phyloP scores from a whole-genome alignment of 768 basidiomycete species.

The Xerocomus spinulosus region DNA sequence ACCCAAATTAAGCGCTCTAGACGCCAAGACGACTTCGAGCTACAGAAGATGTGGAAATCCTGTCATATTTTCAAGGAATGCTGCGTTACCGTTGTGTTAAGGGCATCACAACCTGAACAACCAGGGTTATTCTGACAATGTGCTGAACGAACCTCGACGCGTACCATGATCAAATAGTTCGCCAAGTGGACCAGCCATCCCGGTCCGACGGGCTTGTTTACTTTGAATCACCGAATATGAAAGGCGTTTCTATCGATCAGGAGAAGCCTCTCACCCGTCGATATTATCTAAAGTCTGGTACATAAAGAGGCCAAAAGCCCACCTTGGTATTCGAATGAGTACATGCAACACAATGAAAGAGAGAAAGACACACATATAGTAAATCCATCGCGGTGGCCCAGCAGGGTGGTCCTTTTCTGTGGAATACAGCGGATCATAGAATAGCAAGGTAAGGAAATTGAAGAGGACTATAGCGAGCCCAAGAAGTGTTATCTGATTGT shows the following conservation, averaged over 20 bases:
- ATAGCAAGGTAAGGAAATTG: constrained; percentile 80
- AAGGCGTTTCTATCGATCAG: neutral
- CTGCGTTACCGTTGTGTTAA: constrained; percentile 81
- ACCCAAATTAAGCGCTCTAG: constrained; percentile 84
- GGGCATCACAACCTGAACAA: constrained; percentile 73
- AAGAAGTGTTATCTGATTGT: constrained; percentile 79
- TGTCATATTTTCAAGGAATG: neutral
- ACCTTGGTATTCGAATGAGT: constrained; percentile 42
- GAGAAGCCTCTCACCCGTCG: constrained; percentile 58
- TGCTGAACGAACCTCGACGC: constrained; percentile 8
- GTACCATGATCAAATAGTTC: constrained; percentile 98
- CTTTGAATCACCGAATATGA: constrained; percentile 35
- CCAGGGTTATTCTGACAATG: neutral
- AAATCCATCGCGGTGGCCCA: constrained; percentile 80
- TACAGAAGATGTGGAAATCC: constrained; percentile 28
- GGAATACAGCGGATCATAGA: constrained; percentile 77
- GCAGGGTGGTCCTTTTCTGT: constrained; percentile 57
- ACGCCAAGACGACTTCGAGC: constrained; percentile 82
- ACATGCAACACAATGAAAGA: neutral
- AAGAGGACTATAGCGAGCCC: constrained; percentile 77
- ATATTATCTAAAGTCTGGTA: constrained; percentile 91
- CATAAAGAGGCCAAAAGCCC: constrained; percentile 82
- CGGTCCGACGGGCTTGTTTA: constrained; percentile 92
- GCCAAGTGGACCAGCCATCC: constrained; percentile 96
- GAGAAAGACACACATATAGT: constrained; percentile 67